Conservation (phyloP, 1,284 basidiomycete genomes). For the Sporisorium graminicola region DNA sequence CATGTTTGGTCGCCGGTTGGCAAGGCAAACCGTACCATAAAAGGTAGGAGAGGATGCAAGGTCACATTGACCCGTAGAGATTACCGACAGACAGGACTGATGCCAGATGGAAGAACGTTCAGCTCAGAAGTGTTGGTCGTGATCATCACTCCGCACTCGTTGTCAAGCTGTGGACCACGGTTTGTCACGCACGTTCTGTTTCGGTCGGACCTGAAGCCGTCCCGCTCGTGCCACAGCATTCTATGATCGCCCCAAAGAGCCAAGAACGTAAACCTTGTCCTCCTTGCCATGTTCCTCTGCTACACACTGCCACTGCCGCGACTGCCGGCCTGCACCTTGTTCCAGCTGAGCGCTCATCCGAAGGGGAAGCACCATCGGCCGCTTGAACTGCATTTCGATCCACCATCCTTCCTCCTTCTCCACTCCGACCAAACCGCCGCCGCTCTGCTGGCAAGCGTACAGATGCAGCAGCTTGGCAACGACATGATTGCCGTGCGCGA, state of each 20-base stretch:
- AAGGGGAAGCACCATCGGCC: slow-evolving; percentile 27
- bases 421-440: background rate
- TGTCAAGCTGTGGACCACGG: no score
- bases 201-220: no score
- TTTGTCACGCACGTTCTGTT: no score
- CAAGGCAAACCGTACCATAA: no score
- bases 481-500: slow-evolving; percentile 36
- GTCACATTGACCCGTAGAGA: no score
- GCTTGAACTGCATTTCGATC: slow-evolving; percentile 20
- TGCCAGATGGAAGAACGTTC: no score
- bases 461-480: slow-evolving; percentile 12
- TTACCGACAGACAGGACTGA: no score
- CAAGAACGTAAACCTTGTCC: slow-evolving; percentile 14
- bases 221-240: no score
- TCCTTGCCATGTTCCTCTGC: background rate
- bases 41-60: no score
- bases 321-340: background rate
- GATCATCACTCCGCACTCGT: no score
- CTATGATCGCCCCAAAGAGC: background rate
- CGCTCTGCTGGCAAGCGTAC: background rate
- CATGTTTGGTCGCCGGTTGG: no score
- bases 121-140: no score
- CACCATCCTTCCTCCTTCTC: slow-evolving; percentile 12
- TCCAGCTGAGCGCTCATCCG: slow-evolving; percentile 1
- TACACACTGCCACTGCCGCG: slow-evolving; percentile 6